Percentiles rank a stretch among this genome's conserved stretches.
These are phyloP conservation scores for Neodidymelliopsis sp. DNA, from an alignment of 2,329 filamentous ascomycete genomes.

Conservation along the genomic window DNA sequence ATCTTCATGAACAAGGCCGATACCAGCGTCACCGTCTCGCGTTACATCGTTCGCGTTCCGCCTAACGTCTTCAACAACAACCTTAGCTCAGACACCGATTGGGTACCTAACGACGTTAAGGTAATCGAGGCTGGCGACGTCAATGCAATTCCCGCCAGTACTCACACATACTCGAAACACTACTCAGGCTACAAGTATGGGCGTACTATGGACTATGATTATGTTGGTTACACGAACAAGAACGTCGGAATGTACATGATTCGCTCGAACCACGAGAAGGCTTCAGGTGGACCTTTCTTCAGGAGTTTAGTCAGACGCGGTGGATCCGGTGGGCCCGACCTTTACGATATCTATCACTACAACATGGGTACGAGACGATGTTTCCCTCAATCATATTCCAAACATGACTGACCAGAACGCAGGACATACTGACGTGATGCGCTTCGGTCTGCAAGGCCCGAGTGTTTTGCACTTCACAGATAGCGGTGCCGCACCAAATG, in stretches of 20 bases:
- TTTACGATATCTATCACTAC: slow-evolving; percentile 56
- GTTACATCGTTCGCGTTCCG: slow-evolving; percentile 47
- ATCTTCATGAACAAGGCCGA: slow-evolving; percentile 56
- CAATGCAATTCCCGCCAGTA: slow-evolving; percentile 19
- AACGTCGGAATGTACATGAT: slow-evolving; percentile 51
- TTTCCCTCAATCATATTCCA: background rate
- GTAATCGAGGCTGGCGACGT: slow-evolving; percentile 33
- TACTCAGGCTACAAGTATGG: slow-evolving; percentile 52
- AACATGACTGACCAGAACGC: background rate
- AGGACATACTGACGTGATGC: slow-evolving; percentile 51
- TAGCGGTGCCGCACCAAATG: slow-evolving; percentile 47
- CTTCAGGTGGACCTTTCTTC: slow-evolving; percentile 51
- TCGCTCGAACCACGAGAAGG: slow-evolving; percentile 53
- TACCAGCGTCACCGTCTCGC: slow-evolving; percentile 49
- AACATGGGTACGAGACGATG: slow-evolving; percentile 50
- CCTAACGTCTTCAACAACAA: slow-evolving; percentile 38
- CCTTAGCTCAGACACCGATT: slow-evolving; percentile 47
- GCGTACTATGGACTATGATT: slow-evolving; percentile 51
- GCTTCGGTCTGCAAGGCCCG: slow-evolving; percentile 54
- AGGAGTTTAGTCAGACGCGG: slow-evolving; percentile 51
- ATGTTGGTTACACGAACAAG: slow-evolving; percentile 47
- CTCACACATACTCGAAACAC: slow-evolving; percentile 52
- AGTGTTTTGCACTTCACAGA: slow-evolving; percentile 52
- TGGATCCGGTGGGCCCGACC: slow-evolving; percentile 45
- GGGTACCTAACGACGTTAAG: slow-evolving; percentile 24